These are phyloP conservation scores for Aspergillus steynii DNA, from an alignment of 495 filamentous ascomycete genomes.

Conservation along the genomic window DNA sequence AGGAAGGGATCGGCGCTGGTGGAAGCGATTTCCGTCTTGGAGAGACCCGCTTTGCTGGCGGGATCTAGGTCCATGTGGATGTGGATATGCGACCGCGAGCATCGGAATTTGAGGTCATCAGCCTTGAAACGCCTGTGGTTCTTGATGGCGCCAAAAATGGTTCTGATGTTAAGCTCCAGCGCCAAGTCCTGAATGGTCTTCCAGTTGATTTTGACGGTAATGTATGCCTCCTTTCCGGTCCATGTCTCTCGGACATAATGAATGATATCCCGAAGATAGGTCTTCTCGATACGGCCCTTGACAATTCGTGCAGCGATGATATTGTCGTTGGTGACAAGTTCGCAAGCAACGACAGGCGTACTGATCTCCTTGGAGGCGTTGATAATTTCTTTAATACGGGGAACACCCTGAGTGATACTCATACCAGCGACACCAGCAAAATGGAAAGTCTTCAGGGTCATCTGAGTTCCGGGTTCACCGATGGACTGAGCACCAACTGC, in stretches of 20 bases:
- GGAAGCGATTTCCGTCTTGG: constrained; percentile 54
- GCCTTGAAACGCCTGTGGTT: constrained; percentile 76
- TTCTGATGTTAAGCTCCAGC: constrained; percentile 66
- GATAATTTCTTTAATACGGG: constrained; percentile 99
- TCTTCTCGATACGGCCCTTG: constrained; percentile 84
- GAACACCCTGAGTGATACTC: constrained; percentile 98
- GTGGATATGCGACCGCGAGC: constrained; percentile 54
- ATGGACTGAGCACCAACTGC: constrained; percentile 97
- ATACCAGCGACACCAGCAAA: constrained; percentile 99
- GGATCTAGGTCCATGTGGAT: constrained; percentile 59
- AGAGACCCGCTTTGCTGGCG: constrained; percentile 49
- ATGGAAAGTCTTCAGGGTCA: constrained; percentile 99
- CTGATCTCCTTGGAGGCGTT: constrained; percentile 92
- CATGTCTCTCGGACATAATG: constrained; percentile 79
- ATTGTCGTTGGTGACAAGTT: constrained; percentile 66
- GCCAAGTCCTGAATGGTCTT: constrained; percentile 74
- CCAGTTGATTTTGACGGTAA: constrained; percentile 75
- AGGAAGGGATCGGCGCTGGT: constrained; percentile 71
- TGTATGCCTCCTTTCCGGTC: constrained; percentile 67
- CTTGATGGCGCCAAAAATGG: constrained; percentile 72
- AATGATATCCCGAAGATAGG: constrained; percentile 57
- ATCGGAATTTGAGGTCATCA: constrained; percentile 51
- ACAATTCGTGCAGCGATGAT: constrained; percentile 80
- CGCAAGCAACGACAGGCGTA: constrained; percentile 89
- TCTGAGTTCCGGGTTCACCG: constrained; percentile 97